Evolutionary conservation across 2,329 filamentous ascomycete genomes (phyloP), one percentile per base, ranked within the genome.

Genomic region (Colletotrichum chrysophilum): DNA sequence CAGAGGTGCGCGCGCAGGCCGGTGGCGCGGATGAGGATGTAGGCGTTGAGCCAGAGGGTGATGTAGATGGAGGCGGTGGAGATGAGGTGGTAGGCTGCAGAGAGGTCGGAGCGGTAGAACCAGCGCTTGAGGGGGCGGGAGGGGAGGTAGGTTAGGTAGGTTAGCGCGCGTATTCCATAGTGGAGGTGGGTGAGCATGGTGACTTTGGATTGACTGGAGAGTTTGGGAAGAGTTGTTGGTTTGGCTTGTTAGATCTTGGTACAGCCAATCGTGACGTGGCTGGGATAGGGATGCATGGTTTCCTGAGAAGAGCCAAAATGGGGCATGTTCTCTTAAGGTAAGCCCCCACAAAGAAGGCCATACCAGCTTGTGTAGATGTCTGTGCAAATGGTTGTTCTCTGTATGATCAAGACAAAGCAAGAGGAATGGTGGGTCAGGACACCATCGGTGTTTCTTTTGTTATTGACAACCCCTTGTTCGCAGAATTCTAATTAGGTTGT

Each of bases 21-120:
- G 13, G 48, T n/a, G 21, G 38, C 26, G 7, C 28, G 48, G 56
- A 73, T 30, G 28, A 21, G 21, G 32, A 48, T 48, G 30, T 32
- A 61, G 58, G 58, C 58, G 64, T 68, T 74, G 34, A 76, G 70
- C 26, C 56, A 69, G 16, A 60, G 43, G 12, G 74, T 60, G 13
- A 55, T 21, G 43, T 72, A 61, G 36, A 75, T 43, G 21, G 55
- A 52, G 38, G 58, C 26, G 6, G 56, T 26, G 66, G 66, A 38
- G 60, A 70, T 71, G n/a, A 61, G 5, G 61, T 71, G 66, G 55
- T 71, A 76, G 4, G 62, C 61, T 1, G 48, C 16, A 52, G 43
- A 75, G 24, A 76, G 6, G 66, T 38, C 52, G 12, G 74, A 66
- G 34, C 38, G 74, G 38, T 76, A 76, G 60, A 75, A 66, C 36